These are phyloP conservation scores for Calonectria naviculata DNA, from an alignment of 2,329 filamentous ascomycete species.

Conservation along the genomic window DNA sequence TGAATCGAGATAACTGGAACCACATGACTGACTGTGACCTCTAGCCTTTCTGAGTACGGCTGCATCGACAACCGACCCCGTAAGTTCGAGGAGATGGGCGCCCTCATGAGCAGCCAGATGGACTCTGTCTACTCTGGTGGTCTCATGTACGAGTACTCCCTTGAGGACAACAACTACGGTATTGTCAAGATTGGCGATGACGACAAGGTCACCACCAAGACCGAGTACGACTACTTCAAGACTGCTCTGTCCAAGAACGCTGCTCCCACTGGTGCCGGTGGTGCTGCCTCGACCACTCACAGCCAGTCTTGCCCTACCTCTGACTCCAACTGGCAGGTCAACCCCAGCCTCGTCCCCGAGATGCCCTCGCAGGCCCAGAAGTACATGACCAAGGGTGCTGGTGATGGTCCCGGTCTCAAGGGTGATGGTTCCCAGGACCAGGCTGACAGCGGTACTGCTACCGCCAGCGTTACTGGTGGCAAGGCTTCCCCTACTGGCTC, in stretches of 20 bases:
- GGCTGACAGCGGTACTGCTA: constrained; percentile 58
- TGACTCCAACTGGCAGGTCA: constrained; percentile 62
- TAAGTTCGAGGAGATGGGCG: constrained; percentile 80
- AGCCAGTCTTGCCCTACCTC: constrained; percentile 61
- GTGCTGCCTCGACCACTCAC: constrained; percentile 59
- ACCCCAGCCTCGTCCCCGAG: constrained; percentile 60
- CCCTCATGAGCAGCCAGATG: constrained; percentile 88
- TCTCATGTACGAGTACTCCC: constrained; percentile 93
- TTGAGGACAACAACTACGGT: constrained; percentile 83
- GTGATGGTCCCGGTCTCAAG: constrained; percentile 62
- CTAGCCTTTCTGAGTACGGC: constrained; percentile 89
- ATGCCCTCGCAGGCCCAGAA: constrained; percentile 63
- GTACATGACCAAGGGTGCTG: constrained; percentile 66
- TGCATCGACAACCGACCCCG: constrained; percentile 83
- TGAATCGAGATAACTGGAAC: neutral
- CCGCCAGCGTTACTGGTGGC: constrained; percentile 51
- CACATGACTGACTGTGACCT: constrained; percentile 8
- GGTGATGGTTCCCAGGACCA: constrained; percentile 66
- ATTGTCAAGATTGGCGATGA: constrained; percentile 73
- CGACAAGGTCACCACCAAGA: constrained; percentile 62
- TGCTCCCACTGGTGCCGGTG: constrained; percentile 62
- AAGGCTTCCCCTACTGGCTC: constrained; percentile 43
- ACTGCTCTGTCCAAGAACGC: constrained; percentile 61
- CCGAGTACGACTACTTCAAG: constrained; percentile 71
- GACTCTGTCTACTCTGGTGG: constrained; percentile 92